A percentile compares a stretch with the other conserved stretches of the same genome.
These are phyloP conservation scores for Hypoxylon rubiginosum DNA, from an alignment of 2,329 filamentous ascomycete species.

Conservation along the genomic window DNA sequence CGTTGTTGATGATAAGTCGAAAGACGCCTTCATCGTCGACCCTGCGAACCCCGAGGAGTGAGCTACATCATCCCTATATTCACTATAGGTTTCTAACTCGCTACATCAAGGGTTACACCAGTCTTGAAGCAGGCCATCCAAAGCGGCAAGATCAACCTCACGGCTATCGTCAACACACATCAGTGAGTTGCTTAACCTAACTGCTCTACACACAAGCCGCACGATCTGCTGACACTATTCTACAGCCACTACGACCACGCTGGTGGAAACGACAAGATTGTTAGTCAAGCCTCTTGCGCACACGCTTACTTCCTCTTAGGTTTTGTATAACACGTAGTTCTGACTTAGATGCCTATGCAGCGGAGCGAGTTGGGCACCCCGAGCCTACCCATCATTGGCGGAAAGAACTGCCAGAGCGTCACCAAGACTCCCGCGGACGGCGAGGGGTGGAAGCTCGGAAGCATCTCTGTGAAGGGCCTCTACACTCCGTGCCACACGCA, in stretches of 20 bases:
- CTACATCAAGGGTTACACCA: slow-evolving; percentile 66
- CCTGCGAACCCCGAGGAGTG: slow-evolving; percentile 84
- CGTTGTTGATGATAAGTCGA: slow-evolving; percentile 81
- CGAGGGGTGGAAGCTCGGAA: slow-evolving; percentile 84
- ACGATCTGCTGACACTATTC: slow-evolving; percentile 13
- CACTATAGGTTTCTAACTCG: slow-evolving; percentile 6
- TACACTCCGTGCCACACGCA: slow-evolving; percentile 98
- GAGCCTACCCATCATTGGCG: slow-evolving; percentile 84
- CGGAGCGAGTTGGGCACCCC: slow-evolving; percentile 65
- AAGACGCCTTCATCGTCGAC: slow-evolving; percentile 83
- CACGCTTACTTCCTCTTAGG: neutral
- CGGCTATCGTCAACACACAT: slow-evolving; percentile 94
- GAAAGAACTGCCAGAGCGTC: slow-evolving; percentile 86
- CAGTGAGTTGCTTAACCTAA: slow-evolving; percentile 73
- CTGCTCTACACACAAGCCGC: neutral
- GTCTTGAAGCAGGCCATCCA: slow-evolving; percentile 80
- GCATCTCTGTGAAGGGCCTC: slow-evolving; percentile 85
- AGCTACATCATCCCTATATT: slow-evolving; percentile 46
- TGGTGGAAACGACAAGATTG: slow-evolving; percentile 88
- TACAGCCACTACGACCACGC: slow-evolving; percentile 92
- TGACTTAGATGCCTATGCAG: slow-evolving; percentile 39
- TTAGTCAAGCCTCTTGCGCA: slow-evolving; percentile 57
- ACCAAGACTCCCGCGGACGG: slow-evolving; percentile 81
- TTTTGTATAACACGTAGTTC: neutral
- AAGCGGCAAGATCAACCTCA: slow-evolving; percentile 82